Conservation (phyloP, 2,329 filamentous ascomycete genomes). For the Ceratocystis papillata region DNA sequence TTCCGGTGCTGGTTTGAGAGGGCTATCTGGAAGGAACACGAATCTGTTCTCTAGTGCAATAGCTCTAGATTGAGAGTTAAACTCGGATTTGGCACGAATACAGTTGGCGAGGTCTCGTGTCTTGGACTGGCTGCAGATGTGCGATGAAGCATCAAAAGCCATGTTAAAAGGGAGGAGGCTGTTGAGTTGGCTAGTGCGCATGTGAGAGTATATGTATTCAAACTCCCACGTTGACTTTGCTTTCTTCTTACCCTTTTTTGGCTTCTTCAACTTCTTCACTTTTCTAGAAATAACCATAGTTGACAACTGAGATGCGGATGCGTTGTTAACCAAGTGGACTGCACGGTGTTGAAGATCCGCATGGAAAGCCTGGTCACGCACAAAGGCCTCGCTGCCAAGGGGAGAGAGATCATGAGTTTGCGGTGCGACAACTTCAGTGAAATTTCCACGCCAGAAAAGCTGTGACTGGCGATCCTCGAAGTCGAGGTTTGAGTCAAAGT, state of each 20-base stretch:
- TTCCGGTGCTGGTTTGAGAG: constrained; percentile 56
- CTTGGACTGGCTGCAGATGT: constrained; percentile 15
- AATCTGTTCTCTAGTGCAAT: constrained; percentile 43
- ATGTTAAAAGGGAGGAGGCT: constrained; percentile 40
- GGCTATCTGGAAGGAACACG: constrained; percentile 61
- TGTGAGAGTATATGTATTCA: constrained; percentile 12
- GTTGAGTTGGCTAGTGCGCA: constrained; percentile 11
- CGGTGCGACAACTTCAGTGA: constrained; percentile 15
- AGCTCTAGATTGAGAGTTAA: constrained; percentile 30
- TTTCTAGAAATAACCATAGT: constrained; percentile 45
- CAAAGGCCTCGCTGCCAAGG: constrained; percentile 39
- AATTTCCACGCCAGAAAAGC: constrained; percentile 60
- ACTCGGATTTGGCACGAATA: constrained; percentile 41
- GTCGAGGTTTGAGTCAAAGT: constrained; percentile 33
- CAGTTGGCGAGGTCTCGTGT: constrained; percentile 32
- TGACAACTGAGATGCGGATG: constrained; percentile 41
- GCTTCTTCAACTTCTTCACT: constrained; percentile 30
- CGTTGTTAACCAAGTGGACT: constrained; percentile 55
- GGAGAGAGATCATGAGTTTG: constrained; percentile 12
- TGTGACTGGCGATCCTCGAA: constrained; percentile 54
- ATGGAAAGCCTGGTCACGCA: constrained; percentile 46
- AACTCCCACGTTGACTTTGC: constrained; percentile 15
- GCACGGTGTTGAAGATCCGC: constrained; percentile 60
- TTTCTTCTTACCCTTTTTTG: neutral
- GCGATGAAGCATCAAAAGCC: constrained; percentile 9